Base-by-base conservation (phyloP, 2,329 filamentous ascomycete species). In the Colletotrichum costaricense region DNA sequence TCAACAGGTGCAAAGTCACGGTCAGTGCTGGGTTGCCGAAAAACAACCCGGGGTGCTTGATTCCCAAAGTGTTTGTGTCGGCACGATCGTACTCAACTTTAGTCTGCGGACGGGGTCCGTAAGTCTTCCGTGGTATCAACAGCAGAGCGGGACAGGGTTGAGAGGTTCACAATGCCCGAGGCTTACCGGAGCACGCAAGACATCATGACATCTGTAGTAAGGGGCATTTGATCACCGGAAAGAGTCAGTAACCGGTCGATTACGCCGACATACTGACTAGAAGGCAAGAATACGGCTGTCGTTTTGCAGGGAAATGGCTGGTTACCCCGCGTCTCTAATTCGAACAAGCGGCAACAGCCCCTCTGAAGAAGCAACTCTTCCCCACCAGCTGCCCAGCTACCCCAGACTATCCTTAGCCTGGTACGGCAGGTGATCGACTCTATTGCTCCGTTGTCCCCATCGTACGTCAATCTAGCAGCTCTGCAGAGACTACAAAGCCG, bases 291-390 rank as follows among this genome's bases (percentile, higher is more conserved):
- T 49, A 19, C 42, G 42, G 42, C 19, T 49, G 19, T 49, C 42
- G 19, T 49, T 49, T 49, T 49, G 42, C 42, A 49, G 42, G 42
- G 42, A 22, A 49, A n/a, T 11, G 42, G n/a, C 28, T 22, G 24
- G 2, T 19, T 68, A 52, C 57, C 69, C 64, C 69, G 64, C 69
- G 46, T 56, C 19, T 22, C 19, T 38, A 26, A 46, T 59, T 35
- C 19, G 12, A 56, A 57, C 49, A 28, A 28, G 16, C 60, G 42
- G 46, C 16, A 46, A 28, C n/a, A 14, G 69, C 59, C 59, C 65
- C 65, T 64, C 65, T 59, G 30, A 57, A 68, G 65, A 64, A 58
- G 58, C 54, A 59, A 69, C 69, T 49, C 4, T 9, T 46, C 66
- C 59, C 59, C 69, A 46, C 69, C 58, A 19, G 14, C 54, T 54